Evolutionary conservation across 1,139 yeast genomes (phyloP).

Genomic region (Hemisphaericaspora lyxosophila): DNA sequence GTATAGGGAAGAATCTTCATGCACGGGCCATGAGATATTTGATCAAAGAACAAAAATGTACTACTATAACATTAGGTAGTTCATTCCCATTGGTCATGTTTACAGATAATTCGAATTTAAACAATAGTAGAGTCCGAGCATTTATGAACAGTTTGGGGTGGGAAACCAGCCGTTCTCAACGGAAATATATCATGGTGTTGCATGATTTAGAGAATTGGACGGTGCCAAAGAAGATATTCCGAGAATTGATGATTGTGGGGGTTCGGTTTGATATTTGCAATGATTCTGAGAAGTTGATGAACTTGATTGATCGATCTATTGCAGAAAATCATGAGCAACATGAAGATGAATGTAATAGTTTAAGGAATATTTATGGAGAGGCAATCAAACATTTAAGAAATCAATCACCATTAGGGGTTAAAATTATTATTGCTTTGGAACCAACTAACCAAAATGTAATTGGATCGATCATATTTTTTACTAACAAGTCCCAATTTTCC

Average conservation of each 20-base stretch:
- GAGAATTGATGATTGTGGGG: conserved; percentile 61
- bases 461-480: conserved; percentile 57
- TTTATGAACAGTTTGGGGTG: conserved; percentile 44
- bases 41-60: conserved; percentile 44
- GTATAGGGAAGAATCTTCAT: conserved; percentile 59
- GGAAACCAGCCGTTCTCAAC: conserved; percentile 21
- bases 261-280: conserved; percentile 57
- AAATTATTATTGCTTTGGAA: conserved; percentile 57
- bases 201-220: conserved; percentile 45
- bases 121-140: conserved; percentile 22
- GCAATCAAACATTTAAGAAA: conserved; percentile 24
- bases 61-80: conserved; percentile 46
- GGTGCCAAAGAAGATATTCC: conserved; percentile 54
- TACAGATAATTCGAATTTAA: conserved; percentile 31
- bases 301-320: conserved; percentile 25
- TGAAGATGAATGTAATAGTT: conserved; percentile 9
- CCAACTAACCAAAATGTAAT: conserved; percentile 54
- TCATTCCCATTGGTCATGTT: conserved; percentile 52
- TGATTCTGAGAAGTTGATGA: conserved; percentile 39
- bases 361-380: conserved; percentile 23
- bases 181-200: conserved; percentile 39
- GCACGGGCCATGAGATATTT: conserved; percentile 56
- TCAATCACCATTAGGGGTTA: conserved; percentile 31
- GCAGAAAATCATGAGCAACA: conserved; percentile 8
- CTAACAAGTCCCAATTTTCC: conserved; percentile 47